Evolutionary conservation across 2,329 filamentous ascomycete genomes (phyloP), one percentile per base, ranked within the genome.

Genomic region (Macrophomina pseudophaseolina): DNA sequence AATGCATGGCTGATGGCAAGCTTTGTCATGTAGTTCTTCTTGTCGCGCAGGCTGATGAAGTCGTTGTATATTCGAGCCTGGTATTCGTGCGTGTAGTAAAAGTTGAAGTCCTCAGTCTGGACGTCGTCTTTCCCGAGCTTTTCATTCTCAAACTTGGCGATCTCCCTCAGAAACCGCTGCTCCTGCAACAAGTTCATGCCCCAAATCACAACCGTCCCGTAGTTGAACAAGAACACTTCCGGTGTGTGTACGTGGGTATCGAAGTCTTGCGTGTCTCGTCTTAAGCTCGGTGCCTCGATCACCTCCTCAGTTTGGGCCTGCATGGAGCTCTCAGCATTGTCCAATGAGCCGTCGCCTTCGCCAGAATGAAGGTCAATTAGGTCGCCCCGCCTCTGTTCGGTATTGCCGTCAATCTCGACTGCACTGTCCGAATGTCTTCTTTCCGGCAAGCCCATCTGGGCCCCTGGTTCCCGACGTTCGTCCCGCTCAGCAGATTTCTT

Each of bases 11-110:
- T 97, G 75, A 98, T 98, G 66, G 94, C 93, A 44, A 98, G 84
- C 81, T 98, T 98, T 71, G 91, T 96, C 95, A 98, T 98, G 82
- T 98, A 97, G 79, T 97, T 97, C 74, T 90, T 90, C 80, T 97
- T 97, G 74, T 98, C 94, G 58, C 94, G 87, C 68, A 99, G 81
- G 2, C 92, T 95, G 79, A 99, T 99, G 74, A 99, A 99, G 80
- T 99, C 95, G 80, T 99, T 99, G 86, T 99, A 99, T 78, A 99
- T 99, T 62, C 95, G 90, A 28, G 95, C 93, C 80, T 99, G 96
- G 78, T 99, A 99, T 76, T 98, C 94, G 73, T 91, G 88, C 3
- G 95, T 98, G 82, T 99, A 98, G 83, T 99, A 99, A 79, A 98
- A 99, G 78, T 99, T 99, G 85, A 99, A 99, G 74, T 94, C 93